These are phyloP conservation scores for Cladosporium sp. DNA, from an alignment of 2,329 filamentous ascomycete genomes.

Conservation along the genomic window DNA sequence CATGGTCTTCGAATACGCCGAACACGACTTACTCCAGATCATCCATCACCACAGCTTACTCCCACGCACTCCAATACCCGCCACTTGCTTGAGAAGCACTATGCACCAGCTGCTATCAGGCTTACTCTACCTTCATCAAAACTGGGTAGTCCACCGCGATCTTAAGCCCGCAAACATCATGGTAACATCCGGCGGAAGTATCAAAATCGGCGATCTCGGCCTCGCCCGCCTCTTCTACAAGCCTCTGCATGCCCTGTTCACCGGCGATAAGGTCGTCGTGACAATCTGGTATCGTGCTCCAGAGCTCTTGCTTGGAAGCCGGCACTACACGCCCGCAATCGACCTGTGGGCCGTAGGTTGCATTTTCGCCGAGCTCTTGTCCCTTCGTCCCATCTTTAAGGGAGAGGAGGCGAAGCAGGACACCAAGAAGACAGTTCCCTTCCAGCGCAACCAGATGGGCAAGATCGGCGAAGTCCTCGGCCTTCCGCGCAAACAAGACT, in stretches of 20 bases:
- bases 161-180: slow-evolving; percentile 98
- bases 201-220: slow-evolving; percentile 93
- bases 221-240: slow-evolving; percentile 92
- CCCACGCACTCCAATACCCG: slow-evolving; percentile 82
- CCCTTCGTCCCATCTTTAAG: slow-evolving; percentile 92
- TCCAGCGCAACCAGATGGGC: slow-evolving; percentile 98
- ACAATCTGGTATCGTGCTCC: slow-evolving; percentile 99
- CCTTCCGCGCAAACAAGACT: slow-evolving; percentile 81
- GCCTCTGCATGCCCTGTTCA: slow-evolving; percentile 85
- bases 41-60: slow-evolving; percentile 96
- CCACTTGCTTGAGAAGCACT: slow-evolving; percentile 86
- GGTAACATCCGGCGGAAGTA: slow-evolving; percentile 85
- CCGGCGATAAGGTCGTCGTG: slow-evolving; percentile 95
- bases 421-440: slow-evolving; percentile 93
- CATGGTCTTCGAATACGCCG: slow-evolving; percentile 98
- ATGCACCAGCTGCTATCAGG: slow-evolving; percentile 95
- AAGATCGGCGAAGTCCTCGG: slow-evolving; percentile 98
- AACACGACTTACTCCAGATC: slow-evolving; percentile 95
- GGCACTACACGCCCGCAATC: slow-evolving; percentile 96
- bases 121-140: slow-evolving; percentile 88
- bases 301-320: slow-evolving; percentile 83
- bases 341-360: slow-evolving; percentile 98
- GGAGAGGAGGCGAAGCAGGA: slow-evolving; percentile 99
- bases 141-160: slow-evolving; percentile 96
- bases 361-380: slow-evolving; percentile 93